Base-by-base conservation (phyloP, 345 rosid genomes). In the Salix suchowensis region DNA sequence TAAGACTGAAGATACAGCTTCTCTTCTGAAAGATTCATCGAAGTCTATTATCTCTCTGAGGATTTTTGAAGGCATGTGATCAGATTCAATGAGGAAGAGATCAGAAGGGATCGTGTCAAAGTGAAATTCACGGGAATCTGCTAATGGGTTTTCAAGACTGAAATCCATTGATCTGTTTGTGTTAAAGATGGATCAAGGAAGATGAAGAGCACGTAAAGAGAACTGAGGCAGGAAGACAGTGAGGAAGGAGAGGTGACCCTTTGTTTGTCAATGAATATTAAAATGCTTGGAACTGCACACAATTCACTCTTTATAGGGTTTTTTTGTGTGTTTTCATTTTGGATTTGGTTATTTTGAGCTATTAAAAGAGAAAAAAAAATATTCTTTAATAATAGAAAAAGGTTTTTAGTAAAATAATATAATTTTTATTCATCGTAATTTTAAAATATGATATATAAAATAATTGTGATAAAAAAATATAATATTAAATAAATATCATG, bases 111-210 rank as follows among this genome's bases (percentile, higher is more conserved):
- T 4, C 13, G 74, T 32, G 42, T 70, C 70, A 46, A 65, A 71
- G 76, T 78, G 65, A 14, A 74, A 73, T 48, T 80, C 82, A 48
- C 42, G 67, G 75, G 74, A 34, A 54, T 74, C 60, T 6, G 88
- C 77, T 23, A 91, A 82, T 23, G 98, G 98, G 82, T 88, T 83
- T 84, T 90, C 94, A 21, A 94, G 97, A 79, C 87, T 87, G 79
- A 88, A 89, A 78, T 88, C 97, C 98, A 91, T 93, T 34, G 84
- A 78, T 52, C 62, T n/a, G 62, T 58, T n/a, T 58, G 62, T 24
- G 23, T n/a, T n/a, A 23, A 58, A 10, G 62, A 58, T 55, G 1
- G 62, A 55, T 6, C 62, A 23, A 23, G 28, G 11, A 58, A n/a
- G 62, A 23, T 3, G 62, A 0, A 58, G 60, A 54, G 1, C 7